Conservation (phyloP, 768 basidiomycete species). For the Kwoniella heveanensis region DNA sequence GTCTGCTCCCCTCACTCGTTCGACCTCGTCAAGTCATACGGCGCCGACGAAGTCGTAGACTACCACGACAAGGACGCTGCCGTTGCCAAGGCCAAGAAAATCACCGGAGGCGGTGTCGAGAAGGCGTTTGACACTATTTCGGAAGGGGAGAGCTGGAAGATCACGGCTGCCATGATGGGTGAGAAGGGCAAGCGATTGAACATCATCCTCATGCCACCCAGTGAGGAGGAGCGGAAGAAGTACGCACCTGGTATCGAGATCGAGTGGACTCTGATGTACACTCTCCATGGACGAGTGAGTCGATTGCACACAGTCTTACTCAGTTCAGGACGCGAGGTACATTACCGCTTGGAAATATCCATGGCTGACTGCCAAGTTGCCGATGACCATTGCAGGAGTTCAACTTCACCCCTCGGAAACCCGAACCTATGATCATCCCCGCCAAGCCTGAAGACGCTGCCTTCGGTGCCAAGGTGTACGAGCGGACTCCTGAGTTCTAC, state of each 20-base stretch:
- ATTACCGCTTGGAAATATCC: too few species aligned
- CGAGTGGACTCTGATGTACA: conserved; percentile 37
- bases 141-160: conserved; percentile 27
- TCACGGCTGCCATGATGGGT: conserved; percentile 31
- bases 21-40: conserved; percentile 55
- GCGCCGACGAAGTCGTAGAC: conserved; percentile 59
- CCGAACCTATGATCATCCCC: conserved; percentile 14
- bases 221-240: conserved; percentile 25
- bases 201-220: conserved; percentile 24
- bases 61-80: conserved; percentile 36
- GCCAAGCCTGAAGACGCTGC: conserved; percentile 25
- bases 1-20: conserved; percentile 55
- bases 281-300: conserved; percentile 39
- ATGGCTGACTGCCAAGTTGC: neutral
- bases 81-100: conserved; percentile 27
- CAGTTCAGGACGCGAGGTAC: too few species aligned
- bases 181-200: conserved; percentile 31
- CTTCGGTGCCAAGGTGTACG: conserved; percentile 26
- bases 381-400: conserved; percentile 22
- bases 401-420: conserved; percentile 23
- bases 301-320: neutral
- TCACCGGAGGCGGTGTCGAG: conserved; percentile 35
- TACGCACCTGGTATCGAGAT: conserved; percentile 27
- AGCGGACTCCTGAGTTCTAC: conserved; percentile 32
- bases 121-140: conserved; percentile 42